Percentiles rank a stretch among this genome's conserved stretches.
phyloP scores from a whole-genome alignment of 2,329 filamentous ascomycete species.

The Claviceps fusiformis region DNA sequence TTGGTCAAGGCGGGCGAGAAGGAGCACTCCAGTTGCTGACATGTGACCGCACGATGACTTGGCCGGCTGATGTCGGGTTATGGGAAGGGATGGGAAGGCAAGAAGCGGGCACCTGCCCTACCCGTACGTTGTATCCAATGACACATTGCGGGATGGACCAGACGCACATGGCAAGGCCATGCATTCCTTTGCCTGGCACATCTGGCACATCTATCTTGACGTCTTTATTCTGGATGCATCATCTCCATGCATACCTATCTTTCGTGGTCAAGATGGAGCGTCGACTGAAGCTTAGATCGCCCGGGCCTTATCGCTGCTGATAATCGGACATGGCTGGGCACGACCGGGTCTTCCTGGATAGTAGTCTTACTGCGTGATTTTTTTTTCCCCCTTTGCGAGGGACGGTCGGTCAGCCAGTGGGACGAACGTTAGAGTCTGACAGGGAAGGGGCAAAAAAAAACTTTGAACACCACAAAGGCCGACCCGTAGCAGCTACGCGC shows the following conservation, averaged over 20 bases:
- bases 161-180: neutral
- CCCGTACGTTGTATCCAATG: neutral
- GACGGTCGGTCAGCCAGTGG: neutral
- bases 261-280: neutral
- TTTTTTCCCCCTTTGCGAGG: neutral
- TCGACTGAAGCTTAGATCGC: neutral
- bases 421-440: neutral
- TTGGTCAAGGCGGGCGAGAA: neutral
- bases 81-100: neutral
- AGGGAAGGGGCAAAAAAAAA: neutral
- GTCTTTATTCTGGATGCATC: neutral
- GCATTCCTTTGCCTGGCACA: neutral
- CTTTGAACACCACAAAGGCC: neutral
- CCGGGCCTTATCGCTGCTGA: neutral
- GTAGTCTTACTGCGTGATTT: neutral
- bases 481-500: neutral
- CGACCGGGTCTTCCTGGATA: neutral
- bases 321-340: neutral
- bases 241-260: neutral
- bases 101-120: neutral
- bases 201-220: neutral
- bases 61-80: neutral
- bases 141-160: neutral
- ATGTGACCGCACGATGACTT: neutral
- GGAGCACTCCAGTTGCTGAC: neutral